phyloP scores from a whole-genome alignment of 768 basidiomycete species.

The Tylopilus balloui region DNA sequence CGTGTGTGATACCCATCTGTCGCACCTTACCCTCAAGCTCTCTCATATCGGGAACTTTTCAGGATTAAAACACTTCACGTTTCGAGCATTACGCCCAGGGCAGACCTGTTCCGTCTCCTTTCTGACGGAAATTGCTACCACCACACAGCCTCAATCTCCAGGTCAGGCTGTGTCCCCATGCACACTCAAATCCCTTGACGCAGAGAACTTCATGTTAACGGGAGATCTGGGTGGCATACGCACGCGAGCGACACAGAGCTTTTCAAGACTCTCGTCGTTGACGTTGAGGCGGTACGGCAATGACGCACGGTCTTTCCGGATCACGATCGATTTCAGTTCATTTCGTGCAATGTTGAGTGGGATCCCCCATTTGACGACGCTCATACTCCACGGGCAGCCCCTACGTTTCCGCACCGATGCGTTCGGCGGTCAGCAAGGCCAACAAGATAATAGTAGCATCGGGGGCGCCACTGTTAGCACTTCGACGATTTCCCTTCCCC shows the following conservation, averaged over 20 bases:
- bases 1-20: conserved; percentile 29
- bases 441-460: not conserved
- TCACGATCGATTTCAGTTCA: conserved; percentile 26
- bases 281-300: conserved; percentile 28
- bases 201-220: conserved; percentile 24
- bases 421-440: conserved; percentile 3
- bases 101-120: conserved; percentile 28
- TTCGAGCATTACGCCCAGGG: conserved; percentile 29
- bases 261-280: conserved; percentile 23
- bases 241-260: conserved; percentile 11
- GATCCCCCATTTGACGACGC: conserved; percentile 24
- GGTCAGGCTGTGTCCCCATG: conserved; percentile 5
- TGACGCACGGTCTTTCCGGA: conserved; percentile 25
- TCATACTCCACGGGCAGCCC: conserved; percentile 27
- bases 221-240: conserved; percentile 19
- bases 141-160: not conserved
- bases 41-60: conserved; percentile 17
- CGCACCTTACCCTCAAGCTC: conserved; percentile 28
- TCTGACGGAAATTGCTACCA: conserved; percentile 14
- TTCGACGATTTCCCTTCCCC: conserved; percentile 17
- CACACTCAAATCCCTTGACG: conserved; percentile 26
- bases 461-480: not conserved
- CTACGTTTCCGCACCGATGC: conserved; percentile 24
- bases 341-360: conserved; percentile 24
- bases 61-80: conserved; percentile 26